Base-by-base conservation (phyloP, 202 grass and related monocot genomes). In the Hordeum pubiflorum region DNA sequence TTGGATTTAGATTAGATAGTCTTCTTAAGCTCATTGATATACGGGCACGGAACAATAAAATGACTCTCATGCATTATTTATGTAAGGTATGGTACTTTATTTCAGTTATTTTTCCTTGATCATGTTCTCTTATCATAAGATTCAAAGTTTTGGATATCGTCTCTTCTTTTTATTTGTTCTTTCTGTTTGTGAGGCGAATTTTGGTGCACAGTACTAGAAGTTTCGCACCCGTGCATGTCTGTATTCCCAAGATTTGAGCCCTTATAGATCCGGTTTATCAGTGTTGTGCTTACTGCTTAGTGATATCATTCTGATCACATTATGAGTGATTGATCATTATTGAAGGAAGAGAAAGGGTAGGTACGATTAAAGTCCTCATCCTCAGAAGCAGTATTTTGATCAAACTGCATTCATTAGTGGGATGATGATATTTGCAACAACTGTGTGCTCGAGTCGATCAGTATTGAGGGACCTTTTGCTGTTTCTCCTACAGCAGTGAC, bases 1-100 rank as follows among this genome's bases (percentile, higher is more conserved):
- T 97, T 89, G 94, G 94, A 72, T 97, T 97, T 91, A 88, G 89
- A 86, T 88, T 97, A 76, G 94, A 97, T 76, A 97, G 94, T 75
- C 94, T 97, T 82, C 89, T 94, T 72, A 97, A 97, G 68, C 94
- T 97, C 80, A 89, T 68, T 75, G 94, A 97, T 74, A 93, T 84
- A 82, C 86, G 91, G 63, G 94, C 94, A 39, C 86, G 94, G 10
- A 90, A 97, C 38, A 97, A 93, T 86, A 92, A 83, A 84, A 94
- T 90, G 83, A 97, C 94, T 80, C 92, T 97, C 32, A 94, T 97
- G 88, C 92, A 97, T 89, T 97, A 97, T 74, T 83, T 97, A 56
- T 97, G 94, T 82, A 97, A 91, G 94, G 94, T 94, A 32, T 43
- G 74, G 17, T 66, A 33, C 54, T 82, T 52, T 77, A 55, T 79